Evolutionary conservation across 192 early-diverging fungal genomes (phyloP), one percentile per base, ranked within the genome.

Genomic region (Coemansia erecta): DNA sequence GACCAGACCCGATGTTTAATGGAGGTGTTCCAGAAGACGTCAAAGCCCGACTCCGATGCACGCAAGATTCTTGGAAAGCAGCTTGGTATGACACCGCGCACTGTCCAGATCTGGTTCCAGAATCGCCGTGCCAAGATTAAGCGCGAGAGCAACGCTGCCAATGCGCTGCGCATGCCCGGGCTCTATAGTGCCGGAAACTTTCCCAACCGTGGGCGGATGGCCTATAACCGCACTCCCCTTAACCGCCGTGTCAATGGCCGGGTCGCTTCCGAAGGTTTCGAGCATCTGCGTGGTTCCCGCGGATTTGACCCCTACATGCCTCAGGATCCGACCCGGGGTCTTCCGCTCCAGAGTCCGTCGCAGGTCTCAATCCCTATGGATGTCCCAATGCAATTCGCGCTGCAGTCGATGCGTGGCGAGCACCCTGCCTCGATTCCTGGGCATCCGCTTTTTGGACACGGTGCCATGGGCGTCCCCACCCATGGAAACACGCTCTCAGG

Each of bases 81-180:
- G 65, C 62, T 90, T 33, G 83, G 80, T 17, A 85, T 92, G 82
- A 82, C 85, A 22, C 82, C 89, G 1, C 77, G 89, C 39, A 86
- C 84, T 1, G 84, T 92, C 21, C 90, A 92, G 61, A 86, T 92
- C 22, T 92, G 90, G 92, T 93, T 93, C 75, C 92, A 93, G 63
- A 93, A 93, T 67, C 85, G 91, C 17, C 81, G 93, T 35, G 93
- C 93, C 31, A 95, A 95, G 71, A 81, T 86, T 44, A 92, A 92
- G 73, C 80, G 85, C 35, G 86, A 92, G 56, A 75, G 70, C 63
- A 49, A 43, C 31, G 50, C 66, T 0, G 15, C 64, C 3, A 53
- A 50, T 28, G 22, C 63, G 14, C 53, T 64, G 43, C 43, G 53
- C 5, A 33, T 21, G 22, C 47, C 60, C 8, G 61, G 60, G n/a